A percentile compares a stretch with the other conserved stretches of the same genome.
These are phyloP conservation scores for Abrus precatorius DNA, from an alignment of 306 rosid species.

Conservation along the genomic window DNA sequence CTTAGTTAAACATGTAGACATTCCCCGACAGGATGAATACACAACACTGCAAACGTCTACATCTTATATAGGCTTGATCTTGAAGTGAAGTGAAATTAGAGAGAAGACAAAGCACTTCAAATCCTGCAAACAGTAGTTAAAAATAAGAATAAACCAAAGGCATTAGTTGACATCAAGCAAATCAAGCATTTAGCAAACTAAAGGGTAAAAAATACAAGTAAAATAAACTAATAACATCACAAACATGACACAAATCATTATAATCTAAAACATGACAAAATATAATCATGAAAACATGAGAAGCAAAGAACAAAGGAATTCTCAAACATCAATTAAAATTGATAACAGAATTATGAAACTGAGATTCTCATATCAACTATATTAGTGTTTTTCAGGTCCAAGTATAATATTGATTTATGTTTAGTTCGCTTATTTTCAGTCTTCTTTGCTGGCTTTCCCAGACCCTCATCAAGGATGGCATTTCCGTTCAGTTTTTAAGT, in stretches of 20 bases:
- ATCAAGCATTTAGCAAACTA: not conserved
- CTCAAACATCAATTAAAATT: not conserved
- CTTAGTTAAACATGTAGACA: conserved; percentile 35
- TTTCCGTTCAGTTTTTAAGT: not conserved
- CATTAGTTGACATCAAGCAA: conserved; percentile 17
- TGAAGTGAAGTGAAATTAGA: conserved; percentile 94
- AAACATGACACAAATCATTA: not conserved
- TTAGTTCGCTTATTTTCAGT: not conserved
- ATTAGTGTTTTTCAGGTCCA: not conserved
- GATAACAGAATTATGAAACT: not conserved
- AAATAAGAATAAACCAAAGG: conserved; percentile 8
- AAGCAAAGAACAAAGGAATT: not conserved
- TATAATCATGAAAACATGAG: conserved; percentile 8
- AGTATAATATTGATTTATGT: not conserved
- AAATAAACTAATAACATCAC: conserved; percentile 4
- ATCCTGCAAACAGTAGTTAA: conserved; percentile 66
- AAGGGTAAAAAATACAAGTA: not conserved
- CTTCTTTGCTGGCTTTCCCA: not conserved
- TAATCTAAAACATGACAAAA: conserved; percentile 11
- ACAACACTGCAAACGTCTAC: conserved; percentile 36
- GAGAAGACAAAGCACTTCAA: conserved; percentile 97
- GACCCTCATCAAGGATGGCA: not conserved
- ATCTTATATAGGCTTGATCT: conserved; percentile 89
- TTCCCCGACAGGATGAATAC: conserved; percentile 31
- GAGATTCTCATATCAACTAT: not conserved